Conservation (phyloP, 192 early-diverging fungal species). For the Mortierella antarctica region DNA sequence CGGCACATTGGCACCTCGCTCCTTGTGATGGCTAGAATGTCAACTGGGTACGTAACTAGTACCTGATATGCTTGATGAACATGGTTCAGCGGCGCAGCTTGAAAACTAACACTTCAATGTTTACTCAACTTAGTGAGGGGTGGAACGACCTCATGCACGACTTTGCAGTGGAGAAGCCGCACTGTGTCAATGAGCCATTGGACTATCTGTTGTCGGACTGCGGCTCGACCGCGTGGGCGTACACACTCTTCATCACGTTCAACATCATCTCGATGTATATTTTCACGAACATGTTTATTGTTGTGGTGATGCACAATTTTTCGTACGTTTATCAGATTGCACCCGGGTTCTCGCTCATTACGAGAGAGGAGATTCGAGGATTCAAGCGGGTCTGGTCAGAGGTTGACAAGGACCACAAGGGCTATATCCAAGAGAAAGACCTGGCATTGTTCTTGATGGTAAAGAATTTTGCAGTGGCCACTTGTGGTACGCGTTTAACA, state of each 20-base stretch:
- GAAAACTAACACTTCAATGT: constrained; percentile 1
- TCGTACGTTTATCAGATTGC: constrained; percentile 72
- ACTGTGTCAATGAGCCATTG: constrained; percentile 56
- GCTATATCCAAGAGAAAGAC: constrained; percentile 61
- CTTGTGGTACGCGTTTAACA: not conserved
- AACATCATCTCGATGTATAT: constrained; percentile 79
- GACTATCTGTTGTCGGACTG: constrained; percentile 66
- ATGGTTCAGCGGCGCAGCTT: not conserved
- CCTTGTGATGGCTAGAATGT: constrained; percentile 62
- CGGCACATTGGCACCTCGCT: constrained; percentile 56
- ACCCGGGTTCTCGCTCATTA: constrained; percentile 66
- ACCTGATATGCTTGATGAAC: not conserved
- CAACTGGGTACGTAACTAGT: constrained; percentile 60
- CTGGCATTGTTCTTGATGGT: constrained; percentile 64
- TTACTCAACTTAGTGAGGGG: constrained; percentile 55
- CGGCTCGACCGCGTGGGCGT: constrained; percentile 64
- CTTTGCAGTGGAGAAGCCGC: constrained; percentile 62
- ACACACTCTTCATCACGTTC: constrained; percentile 65
- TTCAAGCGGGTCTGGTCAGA: constrained; percentile 66
- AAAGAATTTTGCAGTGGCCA: constrained; percentile 8
- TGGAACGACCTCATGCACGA: constrained; percentile 75
- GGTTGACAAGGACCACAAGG: constrained; percentile 58
- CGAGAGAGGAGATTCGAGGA: constrained; percentile 68
- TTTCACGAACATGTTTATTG: constrained; percentile 70
- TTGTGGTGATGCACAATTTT: constrained; percentile 71